Evolutionary conservation across 116 monocot genomes (phyloP).

Genomic region (Zostera marina): DNA sequence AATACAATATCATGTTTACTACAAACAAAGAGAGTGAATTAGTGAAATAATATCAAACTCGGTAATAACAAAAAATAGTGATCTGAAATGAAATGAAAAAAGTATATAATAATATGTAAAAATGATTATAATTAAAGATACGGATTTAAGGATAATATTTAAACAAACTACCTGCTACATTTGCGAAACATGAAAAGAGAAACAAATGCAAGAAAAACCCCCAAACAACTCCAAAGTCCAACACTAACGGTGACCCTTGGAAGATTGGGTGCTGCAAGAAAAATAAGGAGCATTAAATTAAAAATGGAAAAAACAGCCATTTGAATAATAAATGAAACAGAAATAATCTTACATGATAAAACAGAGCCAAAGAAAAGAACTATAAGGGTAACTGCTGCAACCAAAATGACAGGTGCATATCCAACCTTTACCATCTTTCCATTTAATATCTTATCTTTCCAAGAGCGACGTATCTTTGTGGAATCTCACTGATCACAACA

Average conservation of each 20-base stretch:
- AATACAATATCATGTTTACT: not conserved
- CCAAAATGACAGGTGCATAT: conserved; percentile 61
- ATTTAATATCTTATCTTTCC: conserved; percentile 24
- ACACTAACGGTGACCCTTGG: conserved; percentile 57
- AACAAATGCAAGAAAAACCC: conserved; percentile 50
- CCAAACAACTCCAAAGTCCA: conserved; percentile 76
- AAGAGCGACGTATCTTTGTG: conserved; percentile 23
- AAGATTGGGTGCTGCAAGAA: conserved; percentile 53
- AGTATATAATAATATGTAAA: no score
- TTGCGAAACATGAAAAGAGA: conserved; percentile 65
- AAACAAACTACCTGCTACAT: conserved; percentile 61
- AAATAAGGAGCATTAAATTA: not conserved
- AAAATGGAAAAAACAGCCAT: not conserved
- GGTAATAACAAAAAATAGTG: not conserved
- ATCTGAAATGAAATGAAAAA: no score
- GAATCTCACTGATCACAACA: conserved; percentile 41
- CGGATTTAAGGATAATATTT: no score
- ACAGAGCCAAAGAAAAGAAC: conserved; percentile 75
- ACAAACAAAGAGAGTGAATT: not conserved
- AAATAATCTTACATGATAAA: conserved; percentile 35
- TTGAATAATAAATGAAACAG: not conserved
- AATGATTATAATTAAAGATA: no score
- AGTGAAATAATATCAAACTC: not conserved
- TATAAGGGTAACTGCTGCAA: conserved; percentile 25
- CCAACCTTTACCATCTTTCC: conserved; percentile 35